Base-by-base conservation (phyloP, 2,329 filamentous ascomycete genomes). In the Penicillium digitatum region DNA sequence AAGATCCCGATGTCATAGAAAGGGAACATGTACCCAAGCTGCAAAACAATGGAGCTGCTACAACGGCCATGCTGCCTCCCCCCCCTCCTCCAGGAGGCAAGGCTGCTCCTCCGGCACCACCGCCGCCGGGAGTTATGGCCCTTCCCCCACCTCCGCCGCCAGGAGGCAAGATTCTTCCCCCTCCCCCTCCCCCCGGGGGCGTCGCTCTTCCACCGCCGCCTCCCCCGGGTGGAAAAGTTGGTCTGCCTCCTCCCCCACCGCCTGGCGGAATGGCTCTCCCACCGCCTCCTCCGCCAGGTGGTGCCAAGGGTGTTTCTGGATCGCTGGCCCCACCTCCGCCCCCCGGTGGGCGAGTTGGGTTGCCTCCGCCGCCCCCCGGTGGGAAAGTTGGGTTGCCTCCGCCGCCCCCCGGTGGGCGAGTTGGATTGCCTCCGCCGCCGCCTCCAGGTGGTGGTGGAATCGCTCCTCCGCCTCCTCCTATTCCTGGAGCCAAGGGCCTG, bases 401-500 rank as follows among this genome's bases (percentile, higher is more conserved):
- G 74, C 39, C 78, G 75, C 42, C 77, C 63, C 18, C 71, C 68
- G 62, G 62, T 37, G 75, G 77, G 20, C 56, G 47, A 29, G 50
- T 43, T 32, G 58, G 58, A 22, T 18, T 56, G 10, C 68, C 76
- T 11, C 75, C 72, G 22, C 71, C 72, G 18, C 69, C 71, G 34
- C 70, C 72, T 37, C 66, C 68, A 20, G 60, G 64, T 47, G 75
- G 65, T 52, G 26, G 66, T 49, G 78, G 76, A 4, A 73, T 77
- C 18, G 77, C 75, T 40, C 77, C 79, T 32, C 79, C 79, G 4
- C 78, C 79, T 26, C 79, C 80, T 16, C 78, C 79, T 8, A 60
- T 68, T 11, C 70, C 69, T 24, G 69, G 68, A 69, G 47, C 75
- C 66, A 77, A 79, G 4, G 67, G 68, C 54, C 58, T 66, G 37